Conservation (phyloP, 164 flowering plant genomes). For the Macadamia integrifolia region DNA sequence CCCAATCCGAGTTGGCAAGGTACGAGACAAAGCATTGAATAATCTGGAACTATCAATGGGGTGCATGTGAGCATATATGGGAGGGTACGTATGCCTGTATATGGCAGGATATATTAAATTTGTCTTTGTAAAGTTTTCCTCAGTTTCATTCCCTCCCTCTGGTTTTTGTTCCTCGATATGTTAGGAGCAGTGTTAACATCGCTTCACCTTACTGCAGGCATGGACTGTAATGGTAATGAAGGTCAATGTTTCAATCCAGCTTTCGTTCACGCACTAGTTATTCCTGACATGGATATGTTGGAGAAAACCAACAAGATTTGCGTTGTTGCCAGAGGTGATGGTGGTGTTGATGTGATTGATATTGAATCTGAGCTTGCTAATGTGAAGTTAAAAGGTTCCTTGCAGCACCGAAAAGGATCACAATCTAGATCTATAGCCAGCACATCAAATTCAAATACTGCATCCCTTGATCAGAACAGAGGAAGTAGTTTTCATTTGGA, state of each 20-base stretch:
- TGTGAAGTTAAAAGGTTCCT: constrained; percentile 38
- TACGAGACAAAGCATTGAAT: too few relatives aligned
- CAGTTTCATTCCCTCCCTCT: background rate
- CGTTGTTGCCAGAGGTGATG: constrained; percentile 89
- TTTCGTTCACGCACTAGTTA: constrained; percentile 78
- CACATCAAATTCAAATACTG: constrained; percentile 14
- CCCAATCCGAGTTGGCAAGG: too few relatives aligned
- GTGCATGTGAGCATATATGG: too few relatives aligned
- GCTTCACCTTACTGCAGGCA: constrained; percentile 29
- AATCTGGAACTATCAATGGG: too few relatives aligned
- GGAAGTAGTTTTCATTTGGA: constrained; percentile 55
- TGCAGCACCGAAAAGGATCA: constrained; percentile 36
- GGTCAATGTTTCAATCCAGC: constrained; percentile 84
- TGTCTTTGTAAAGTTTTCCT: background rate
- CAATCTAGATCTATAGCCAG: constrained; percentile 30
- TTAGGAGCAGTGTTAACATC: background rate
- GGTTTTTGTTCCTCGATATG: background rate
- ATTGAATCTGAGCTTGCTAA: constrained; percentile 58
- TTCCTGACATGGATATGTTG: constrained; percentile 73
- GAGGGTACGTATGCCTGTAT: too few relatives aligned
- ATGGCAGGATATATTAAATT: too few relatives aligned
- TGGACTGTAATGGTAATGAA: constrained; percentile 23
- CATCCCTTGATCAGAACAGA: constrained; percentile 21
- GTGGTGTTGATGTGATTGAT: constrained; percentile 61
- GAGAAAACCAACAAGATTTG: constrained; percentile 59